Base-by-base conservation (phyloP, 2,329 filamentous ascomycete genomes). In the Tricladium varicosporioides region DNA sequence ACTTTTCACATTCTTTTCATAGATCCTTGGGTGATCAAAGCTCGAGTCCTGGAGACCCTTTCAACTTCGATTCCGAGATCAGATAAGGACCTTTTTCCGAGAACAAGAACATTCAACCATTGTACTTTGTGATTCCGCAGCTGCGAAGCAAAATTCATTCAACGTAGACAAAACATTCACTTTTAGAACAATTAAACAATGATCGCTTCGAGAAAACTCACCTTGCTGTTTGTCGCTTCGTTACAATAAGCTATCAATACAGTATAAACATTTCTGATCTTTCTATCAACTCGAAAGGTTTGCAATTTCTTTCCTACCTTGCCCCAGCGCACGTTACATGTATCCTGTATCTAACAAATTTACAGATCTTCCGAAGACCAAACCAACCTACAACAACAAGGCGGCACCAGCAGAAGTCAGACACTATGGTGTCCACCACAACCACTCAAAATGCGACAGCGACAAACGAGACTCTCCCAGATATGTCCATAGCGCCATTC, bases 401-500 rank as follows among this genome's bases (percentile, higher is more conserved):
- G 18, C 49, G 31, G 45, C 14, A 18, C 22, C 31, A 19, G 16
- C 48, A 16, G 40, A 15, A 14, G 33, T 46, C 53, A 13, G 16
- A 42, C 51, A 49, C 45, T 31, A 55, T 50, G 56, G 43, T 59
- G 18, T 54, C 55, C 4, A 42, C 44, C 10, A 58, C 60, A n/a
- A 53, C 36, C n/a, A 55, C 54, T 40, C 46, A 57, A 43, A 46
- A 53, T 14, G 56, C 57, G 27, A 62, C 58, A 5, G 36, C 57
- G 33, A 54, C 55, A 14, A 27, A 45, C 22, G 49, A 57, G 43
- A 47, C 48, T 13, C 44, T 31, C n/a, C 66, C 76, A 18, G 75
- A 72, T 44, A 74, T 76, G 16, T 82, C 80, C 16, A 80, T 86
- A 57, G 76, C 79, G 13, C 79, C 80, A 15, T 87, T 78, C 69